Conservation (phyloP, 805 yeast genomes). For the Candida ortonii region DNA sequence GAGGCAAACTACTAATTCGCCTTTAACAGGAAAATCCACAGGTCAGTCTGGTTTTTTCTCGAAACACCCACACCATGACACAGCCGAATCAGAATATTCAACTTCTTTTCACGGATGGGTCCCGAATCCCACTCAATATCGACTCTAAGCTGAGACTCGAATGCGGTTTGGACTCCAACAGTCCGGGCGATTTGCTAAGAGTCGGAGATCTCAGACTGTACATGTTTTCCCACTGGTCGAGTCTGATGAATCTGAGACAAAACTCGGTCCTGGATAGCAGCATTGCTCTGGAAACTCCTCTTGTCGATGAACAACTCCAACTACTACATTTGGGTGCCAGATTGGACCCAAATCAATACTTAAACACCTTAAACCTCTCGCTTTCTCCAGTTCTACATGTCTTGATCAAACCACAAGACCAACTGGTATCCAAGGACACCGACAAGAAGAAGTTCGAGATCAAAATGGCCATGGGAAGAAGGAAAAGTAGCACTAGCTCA, state of each 20-base stretch:
- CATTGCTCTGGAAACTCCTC: slow-evolving; percentile 13
- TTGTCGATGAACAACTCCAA: slow-evolving; percentile 29
- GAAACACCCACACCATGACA: slow-evolving; percentile 7
- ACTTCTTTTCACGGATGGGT: slow-evolving; percentile 25
- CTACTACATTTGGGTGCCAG: slow-evolving; percentile 31
- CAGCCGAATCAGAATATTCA: slow-evolving; percentile 13
- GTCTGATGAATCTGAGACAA: slow-evolving; percentile 7
- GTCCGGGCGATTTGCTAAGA: slow-evolving; percentile 15
- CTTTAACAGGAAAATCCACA: too few relatives aligned
- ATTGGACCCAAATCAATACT: slow-evolving; percentile 25
- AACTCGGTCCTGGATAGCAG: slow-evolving; percentile 10
- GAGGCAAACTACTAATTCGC: too few relatives aligned
- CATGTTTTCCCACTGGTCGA: slow-evolving; percentile 27
- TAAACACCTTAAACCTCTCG: slow-evolving; percentile 23
- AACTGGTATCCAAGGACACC: slow-evolving; percentile 8
- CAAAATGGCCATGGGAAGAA: slow-evolving; percentile 12
- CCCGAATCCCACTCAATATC: slow-evolving; percentile 18
- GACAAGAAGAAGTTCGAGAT: slow-evolving; percentile 24
- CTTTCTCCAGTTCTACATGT: slow-evolving; percentile 30
- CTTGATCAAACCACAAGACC: slow-evolving; percentile 29
- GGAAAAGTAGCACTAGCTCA: slow-evolving; percentile 7
- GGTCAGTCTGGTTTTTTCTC: neutral
- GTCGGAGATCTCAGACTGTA: slow-evolving; percentile 30
- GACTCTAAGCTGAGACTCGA: slow-evolving; percentile 11
- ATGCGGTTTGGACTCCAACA: slow-evolving; percentile 11